phyloP scores from a whole-genome alignment of 2,329 filamentous ascomycete genomes.

The Aspergillus hiratsukae region DNA sequence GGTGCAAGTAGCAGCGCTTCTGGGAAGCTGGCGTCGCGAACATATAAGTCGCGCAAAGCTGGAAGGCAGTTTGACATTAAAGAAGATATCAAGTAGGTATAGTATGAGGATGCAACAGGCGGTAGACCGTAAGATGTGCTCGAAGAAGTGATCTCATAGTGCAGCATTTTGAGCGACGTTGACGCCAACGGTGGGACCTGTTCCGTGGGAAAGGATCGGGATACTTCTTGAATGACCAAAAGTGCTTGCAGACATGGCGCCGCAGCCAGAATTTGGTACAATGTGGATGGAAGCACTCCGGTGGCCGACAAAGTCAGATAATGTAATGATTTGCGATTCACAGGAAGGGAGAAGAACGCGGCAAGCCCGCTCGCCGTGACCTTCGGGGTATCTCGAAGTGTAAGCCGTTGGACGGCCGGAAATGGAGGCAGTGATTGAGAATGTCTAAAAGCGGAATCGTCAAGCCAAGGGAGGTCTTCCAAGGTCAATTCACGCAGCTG shows the following conservation, averaged over 20 bases:
- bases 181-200: conserved; percentile 63
- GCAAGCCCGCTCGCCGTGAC: conserved; percentile 69
- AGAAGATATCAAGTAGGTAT: conserved; percentile 79
- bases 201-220: conserved; percentile 53
- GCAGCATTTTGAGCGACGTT: conserved; percentile 63
- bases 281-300: conserved; percentile 50
- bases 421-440: conserved; percentile 65
- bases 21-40: conserved; percentile 77
- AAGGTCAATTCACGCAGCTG: conserved; percentile 71
- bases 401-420: conserved; percentile 68
- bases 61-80: conserved; percentile 73
- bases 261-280: conserved; percentile 41
- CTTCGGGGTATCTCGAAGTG: conserved; percentile 65
- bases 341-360: conserved; percentile 60
- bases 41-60: conserved; percentile 70
- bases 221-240: conserved; percentile 53
- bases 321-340: conserved; percentile 57
- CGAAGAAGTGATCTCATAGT: conserved; percentile 70
- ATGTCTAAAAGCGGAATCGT: conserved; percentile 70
- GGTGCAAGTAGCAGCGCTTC: conserved; percentile 72
- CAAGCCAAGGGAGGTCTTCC: conserved; percentile 63
- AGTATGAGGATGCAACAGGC: conserved; percentile 60
- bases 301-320: conserved; percentile 69
- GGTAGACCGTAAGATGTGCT: conserved; percentile 55
- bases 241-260: conserved; percentile 44